These are phyloP conservation scores for Penicillium taxi DNA, from an alignment of 495 filamentous ascomycete genomes.

Conservation along the genomic window DNA sequence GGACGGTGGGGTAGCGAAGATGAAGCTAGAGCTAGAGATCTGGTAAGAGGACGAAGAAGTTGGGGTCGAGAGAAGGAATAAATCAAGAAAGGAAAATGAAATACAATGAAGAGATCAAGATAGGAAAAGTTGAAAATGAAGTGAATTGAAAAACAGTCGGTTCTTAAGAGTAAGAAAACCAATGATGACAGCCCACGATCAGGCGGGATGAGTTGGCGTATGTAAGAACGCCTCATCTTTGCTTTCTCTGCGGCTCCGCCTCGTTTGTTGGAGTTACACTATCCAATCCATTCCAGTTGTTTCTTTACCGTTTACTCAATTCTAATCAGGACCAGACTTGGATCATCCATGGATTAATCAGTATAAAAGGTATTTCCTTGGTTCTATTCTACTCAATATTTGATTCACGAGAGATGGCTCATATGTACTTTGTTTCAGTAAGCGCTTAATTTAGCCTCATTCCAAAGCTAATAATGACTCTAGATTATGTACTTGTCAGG, in stretches of 20 bases:
- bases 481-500: too few species aligned
- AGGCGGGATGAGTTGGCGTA: conserved; percentile 9
- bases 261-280: conserved; percentile 8
- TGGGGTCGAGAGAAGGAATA: not conserved
- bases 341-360: too few species aligned
- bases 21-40: not conserved
- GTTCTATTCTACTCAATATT: too few species aligned
- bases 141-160: too few species aligned
- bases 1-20: not conserved
- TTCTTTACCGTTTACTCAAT: not conserved
- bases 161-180: conserved; percentile 4
- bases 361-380: too few species aligned
- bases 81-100: not conserved
- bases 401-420: too few species aligned
- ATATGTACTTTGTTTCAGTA: too few species aligned
- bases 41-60: not conserved
- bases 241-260: conserved; percentile 10
- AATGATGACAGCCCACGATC: conserved; percentile 10
- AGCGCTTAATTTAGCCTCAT: too few species aligned
- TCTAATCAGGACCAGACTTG: not conserved
- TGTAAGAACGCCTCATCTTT: conserved; percentile 1
- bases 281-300: too few species aligned
- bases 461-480: too few species aligned
- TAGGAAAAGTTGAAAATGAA: not conserved
- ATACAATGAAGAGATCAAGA: not conserved